phyloP scores from a whole-genome alignment of 331 rosid genomes.

The Acacia concinna region DNA sequence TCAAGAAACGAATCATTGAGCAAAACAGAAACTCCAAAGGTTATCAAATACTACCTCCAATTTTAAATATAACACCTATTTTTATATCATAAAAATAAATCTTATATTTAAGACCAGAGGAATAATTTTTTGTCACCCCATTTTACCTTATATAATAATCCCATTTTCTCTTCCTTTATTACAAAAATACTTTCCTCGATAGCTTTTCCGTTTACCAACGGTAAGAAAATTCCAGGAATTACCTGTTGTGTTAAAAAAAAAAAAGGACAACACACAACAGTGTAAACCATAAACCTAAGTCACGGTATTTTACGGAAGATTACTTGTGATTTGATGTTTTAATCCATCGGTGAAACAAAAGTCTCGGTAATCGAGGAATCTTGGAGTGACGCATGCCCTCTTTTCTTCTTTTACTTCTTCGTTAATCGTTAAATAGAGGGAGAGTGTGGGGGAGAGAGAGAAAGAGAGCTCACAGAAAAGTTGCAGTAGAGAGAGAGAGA shows the following conservation, averaged over 20 bases:
- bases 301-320: background rate
- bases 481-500: background rate
- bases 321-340: background rate
- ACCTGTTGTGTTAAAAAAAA: background rate
- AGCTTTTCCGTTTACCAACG: background rate
- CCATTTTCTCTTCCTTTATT: background rate
- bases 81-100: too few relatives aligned
- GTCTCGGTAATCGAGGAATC: constrained; percentile 19
- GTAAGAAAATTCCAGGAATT: background rate
- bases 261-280: background rate
- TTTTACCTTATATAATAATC: too few relatives aligned
- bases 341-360: background rate
- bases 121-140: background rate
- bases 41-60: too few relatives aligned
- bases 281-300: background rate
- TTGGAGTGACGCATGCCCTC: background rate
- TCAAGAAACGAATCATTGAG: constrained; percentile 22
- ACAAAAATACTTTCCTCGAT: background rate
- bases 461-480: background rate
- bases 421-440: constrained; percentile 8
- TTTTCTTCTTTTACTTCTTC: background rate
- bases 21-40: constrained; percentile 24
- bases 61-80: too few relatives aligned
- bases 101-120: too few relatives aligned
- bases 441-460: background rate